These are phyloP conservation scores for Papiliotrema nemorosa DNA, from an alignment of 1,284 basidiomycete species.

Conservation along the genomic window DNA sequence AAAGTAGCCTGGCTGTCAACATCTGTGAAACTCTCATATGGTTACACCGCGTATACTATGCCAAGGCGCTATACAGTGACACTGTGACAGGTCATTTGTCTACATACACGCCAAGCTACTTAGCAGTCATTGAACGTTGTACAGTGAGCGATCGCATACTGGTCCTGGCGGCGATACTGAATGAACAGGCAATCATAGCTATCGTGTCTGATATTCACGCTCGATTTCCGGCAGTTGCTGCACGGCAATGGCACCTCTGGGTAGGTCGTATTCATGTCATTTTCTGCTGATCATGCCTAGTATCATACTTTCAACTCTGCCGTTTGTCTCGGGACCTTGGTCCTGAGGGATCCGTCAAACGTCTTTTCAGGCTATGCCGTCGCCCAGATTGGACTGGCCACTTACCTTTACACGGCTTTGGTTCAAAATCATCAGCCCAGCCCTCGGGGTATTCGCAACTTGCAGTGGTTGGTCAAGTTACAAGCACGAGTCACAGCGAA, in stretches of 20 bases:
- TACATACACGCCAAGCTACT: slow-evolving; percentile 20
- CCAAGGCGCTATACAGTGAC: slow-evolving; percentile 23
- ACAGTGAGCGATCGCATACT: slow-evolving; percentile 14
- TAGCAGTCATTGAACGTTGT: slow-evolving; percentile 33
- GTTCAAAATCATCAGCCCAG: slow-evolving; percentile 10
- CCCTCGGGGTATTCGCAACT: slow-evolving; percentile 5
- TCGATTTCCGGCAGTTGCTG: slow-evolving; percentile 23
- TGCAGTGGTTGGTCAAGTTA: background rate
- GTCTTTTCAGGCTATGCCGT: slow-evolving; percentile 16
- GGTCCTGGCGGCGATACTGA: background rate
- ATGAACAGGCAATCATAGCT: slow-evolving; percentile 24
- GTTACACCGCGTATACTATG: slow-evolving; percentile 34
- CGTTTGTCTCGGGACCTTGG: slow-evolving; percentile 13
- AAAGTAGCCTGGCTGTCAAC: slow-evolving; percentile 30
- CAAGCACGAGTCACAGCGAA: background rate
- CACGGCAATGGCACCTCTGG: slow-evolving; percentile 38
- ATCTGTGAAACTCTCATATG: slow-evolving; percentile 26
- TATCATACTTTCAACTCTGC: slow-evolving; percentile 38
- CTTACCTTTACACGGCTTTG: slow-evolving; percentile 23
- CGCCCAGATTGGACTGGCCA: slow-evolving; percentile 17
- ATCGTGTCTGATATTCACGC: slow-evolving; percentile 22
- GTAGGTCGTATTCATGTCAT: slow-evolving; percentile 14
- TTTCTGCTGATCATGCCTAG: slow-evolving; percentile 5
- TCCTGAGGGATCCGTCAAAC: slow-evolving; percentile 13
- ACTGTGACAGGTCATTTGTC: slow-evolving; percentile 24